phyloP scores from a whole-genome alignment of 1,284 basidiomycete species.

The Fomitiporia mediterranea region DNA sequence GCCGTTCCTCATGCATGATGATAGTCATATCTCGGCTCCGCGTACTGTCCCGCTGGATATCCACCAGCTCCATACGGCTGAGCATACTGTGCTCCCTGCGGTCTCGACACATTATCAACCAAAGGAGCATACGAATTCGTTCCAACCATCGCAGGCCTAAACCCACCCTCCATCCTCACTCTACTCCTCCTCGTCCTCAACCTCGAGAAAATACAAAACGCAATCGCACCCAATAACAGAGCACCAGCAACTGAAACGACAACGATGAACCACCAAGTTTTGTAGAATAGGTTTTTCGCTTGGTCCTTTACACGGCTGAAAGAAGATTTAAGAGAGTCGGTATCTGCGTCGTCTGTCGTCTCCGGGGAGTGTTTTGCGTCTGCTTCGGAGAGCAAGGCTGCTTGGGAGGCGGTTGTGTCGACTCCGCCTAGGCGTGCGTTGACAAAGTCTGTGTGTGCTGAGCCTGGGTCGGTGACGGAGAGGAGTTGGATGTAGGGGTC shows the following conservation, averaged over 20 bases:
- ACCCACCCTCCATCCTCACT: conserved; percentile 15
- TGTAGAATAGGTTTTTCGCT: conserved; percentile 13
- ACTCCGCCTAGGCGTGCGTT: conserved; percentile 19
- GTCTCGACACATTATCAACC: not conserved
- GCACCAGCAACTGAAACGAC: conserved; percentile 8
- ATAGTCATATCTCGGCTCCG: conserved; percentile 18
- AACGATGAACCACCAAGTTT: conserved; percentile 18
- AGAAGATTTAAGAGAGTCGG: conserved; percentile 2
- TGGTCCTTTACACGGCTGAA: not conserved
- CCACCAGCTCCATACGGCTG: not conserved
- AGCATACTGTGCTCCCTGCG: not conserved
- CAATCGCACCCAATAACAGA: conserved; percentile 2
- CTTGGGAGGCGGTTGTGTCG: conserved; percentile 22
- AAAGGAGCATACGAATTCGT: conserved; percentile 14
- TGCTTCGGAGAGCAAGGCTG: conserved; percentile 19
- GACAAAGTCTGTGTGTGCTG: conserved; percentile 26
- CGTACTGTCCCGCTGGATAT: conserved; percentile 3
- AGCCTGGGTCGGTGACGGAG: conserved; percentile 19
- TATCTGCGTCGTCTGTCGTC: not conserved
- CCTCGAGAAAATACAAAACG: not conserved
- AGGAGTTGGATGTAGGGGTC: conserved; percentile 26
- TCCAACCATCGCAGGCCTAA: conserved; percentile 17
- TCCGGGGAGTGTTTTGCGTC: conserved; percentile 17
- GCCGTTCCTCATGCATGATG: too few relatives aligned
- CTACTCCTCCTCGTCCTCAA: conserved; percentile 14